Percentiles rank a stretch among this genome's conserved stretches.
phyloP scores from a whole-genome alignment of 2,329 filamentous ascomycete genomes.

The Fusarium stilboides region DNA sequence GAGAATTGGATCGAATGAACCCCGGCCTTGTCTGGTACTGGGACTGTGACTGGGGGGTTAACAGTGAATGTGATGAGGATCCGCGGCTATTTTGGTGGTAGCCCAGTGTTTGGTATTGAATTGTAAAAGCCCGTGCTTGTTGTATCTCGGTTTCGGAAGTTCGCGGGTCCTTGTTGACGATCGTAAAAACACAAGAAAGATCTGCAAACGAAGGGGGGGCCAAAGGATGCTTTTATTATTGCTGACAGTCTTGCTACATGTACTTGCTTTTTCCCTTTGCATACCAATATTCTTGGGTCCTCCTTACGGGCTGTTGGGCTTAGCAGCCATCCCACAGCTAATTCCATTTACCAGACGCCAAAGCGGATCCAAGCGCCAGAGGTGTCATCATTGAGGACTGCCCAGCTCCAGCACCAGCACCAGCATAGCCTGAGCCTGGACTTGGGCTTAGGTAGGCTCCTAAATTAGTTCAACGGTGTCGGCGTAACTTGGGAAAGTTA shows the following conservation, averaged over 20 bases:
- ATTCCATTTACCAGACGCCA: constrained; percentile 27
- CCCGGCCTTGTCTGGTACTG: constrained; percentile 15
- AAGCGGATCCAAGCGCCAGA: constrained; percentile 24
- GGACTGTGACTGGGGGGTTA: constrained; percentile 10
- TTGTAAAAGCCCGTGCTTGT: constrained; percentile 16
- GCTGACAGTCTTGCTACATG: constrained; percentile 19
- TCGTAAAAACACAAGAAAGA: constrained; percentile 22
- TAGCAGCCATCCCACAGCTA: constrained; percentile 1
- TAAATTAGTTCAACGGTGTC: constrained; percentile 35
- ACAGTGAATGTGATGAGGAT: constrained; percentile 42
- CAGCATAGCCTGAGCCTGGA: background rate
- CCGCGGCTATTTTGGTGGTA: constrained; percentile 43
- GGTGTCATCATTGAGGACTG: constrained; percentile 29
- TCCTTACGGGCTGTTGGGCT: constrained; percentile 8
- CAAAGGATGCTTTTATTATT: constrained; percentile 24
- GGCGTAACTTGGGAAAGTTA: constrained; percentile 1
- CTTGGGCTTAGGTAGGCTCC: background rate
- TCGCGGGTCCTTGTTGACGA: constrained; percentile 41
- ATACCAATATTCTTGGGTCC: background rate
- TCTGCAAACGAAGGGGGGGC: constrained; percentile 18
- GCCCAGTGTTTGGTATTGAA: constrained; percentile 7
- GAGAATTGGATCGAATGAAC: constrained; percentile 29
- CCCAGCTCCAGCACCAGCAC: background rate
- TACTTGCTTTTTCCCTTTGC: constrained; percentile 20
- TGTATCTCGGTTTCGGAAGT: constrained; percentile 38